Evolutionary conservation across 1,139 yeast genomes (phyloP), one percentile per base, ranked within the genome.

Genomic region (Blastobotrys aristatus): DNA sequence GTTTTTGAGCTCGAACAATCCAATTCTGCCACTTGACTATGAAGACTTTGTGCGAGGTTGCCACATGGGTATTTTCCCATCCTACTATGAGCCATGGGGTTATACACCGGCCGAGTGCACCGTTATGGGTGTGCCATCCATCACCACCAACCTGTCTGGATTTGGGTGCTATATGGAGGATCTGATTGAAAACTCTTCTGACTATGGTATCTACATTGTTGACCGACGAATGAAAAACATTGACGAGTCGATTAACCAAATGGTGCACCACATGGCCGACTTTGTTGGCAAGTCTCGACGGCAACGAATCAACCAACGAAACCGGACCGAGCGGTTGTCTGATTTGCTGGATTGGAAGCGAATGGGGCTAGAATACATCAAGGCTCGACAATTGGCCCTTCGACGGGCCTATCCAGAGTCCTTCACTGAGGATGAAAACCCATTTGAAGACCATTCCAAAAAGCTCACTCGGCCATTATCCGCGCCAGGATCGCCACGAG

Each of bases 141-240:
- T 92, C 62, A 90, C 98, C 22, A 92, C 98, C 45, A 92, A 92
- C 67, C 74, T 92, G 56, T 88, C 97, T 7, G 98, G 98, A 1
- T 92, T 92, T 65, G 98, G 98, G 48, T 94, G 97, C 59, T 92
- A 92, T 71, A 92, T 92, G 97, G 98, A 92, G 69, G 97, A 92
- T 65, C 75, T 92, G 60, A 90, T 92, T 67, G 97, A 92, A 67
- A 87, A 89, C 64, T 85, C 97, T 27, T 79, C 86, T 53, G 97
- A 92, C 69, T 92, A 92, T 63, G 98, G 98, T 64, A 92, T 92
- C 62, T 92, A 92, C 71, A 88, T 92, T 57, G 97, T 90, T 46
- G 98, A 92, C 69, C 80, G 98, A 66, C 83, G 97, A 67, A 77
- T 84, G 78, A 89, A 89, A 71, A 82, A 89, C 3, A 92, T 92